phyloP scores from a whole-genome alignment of 345 rosid species.

The Hirschfeldia incana region DNA sequence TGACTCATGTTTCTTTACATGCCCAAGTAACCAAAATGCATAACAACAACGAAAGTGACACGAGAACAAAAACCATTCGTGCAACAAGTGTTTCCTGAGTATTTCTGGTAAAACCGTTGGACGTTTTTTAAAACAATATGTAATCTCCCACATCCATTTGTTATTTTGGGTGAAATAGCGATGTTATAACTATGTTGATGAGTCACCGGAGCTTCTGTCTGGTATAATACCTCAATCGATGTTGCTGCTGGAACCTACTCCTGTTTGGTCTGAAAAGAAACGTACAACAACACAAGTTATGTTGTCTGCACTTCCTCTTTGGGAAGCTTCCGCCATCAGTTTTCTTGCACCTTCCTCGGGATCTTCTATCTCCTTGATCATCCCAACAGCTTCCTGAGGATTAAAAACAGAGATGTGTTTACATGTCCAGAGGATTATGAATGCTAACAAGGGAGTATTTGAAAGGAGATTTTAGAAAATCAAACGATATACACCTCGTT shows the following conservation, averaged over 20 bases:
- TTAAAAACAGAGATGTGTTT: constrained; percentile 6
- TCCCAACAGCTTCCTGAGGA: constrained; percentile 83
- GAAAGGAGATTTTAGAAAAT: neutral
- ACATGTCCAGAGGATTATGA: neutral
- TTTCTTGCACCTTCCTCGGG: constrained; percentile 88
- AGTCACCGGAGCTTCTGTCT: constrained; percentile 16
- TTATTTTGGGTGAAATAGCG: constrained; percentile 1
- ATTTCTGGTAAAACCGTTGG: neutral
- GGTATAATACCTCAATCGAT: constrained; percentile 19
- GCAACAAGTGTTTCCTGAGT: constrained; percentile 9
- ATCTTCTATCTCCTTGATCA: constrained; percentile 73
- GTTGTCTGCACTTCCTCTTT: constrained; percentile 96
- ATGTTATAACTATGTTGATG: constrained; percentile 29
- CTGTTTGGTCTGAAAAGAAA: constrained; percentile 51
- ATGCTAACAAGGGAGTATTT: neutral
- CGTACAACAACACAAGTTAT: constrained; percentile 94
- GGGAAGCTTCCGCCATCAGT: constrained; percentile 86
- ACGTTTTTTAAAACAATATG: neutral
- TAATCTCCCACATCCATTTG: constrained; percentile 11
- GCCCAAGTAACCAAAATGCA: constrained; percentile 11
- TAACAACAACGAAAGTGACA: constrained; percentile 22
- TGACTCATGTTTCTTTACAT: constrained; percentile 21
- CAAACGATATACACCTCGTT: constrained; percentile 74
- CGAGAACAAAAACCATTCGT: constrained; percentile 31
- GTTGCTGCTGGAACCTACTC: constrained; percentile 36